Percentiles rank a stretch among this genome's conserved stretches.
phyloP scores from a whole-genome alignment of 1,284 basidiomycete species.

The Cutaneotrichosporon cavernicola region DNA sequence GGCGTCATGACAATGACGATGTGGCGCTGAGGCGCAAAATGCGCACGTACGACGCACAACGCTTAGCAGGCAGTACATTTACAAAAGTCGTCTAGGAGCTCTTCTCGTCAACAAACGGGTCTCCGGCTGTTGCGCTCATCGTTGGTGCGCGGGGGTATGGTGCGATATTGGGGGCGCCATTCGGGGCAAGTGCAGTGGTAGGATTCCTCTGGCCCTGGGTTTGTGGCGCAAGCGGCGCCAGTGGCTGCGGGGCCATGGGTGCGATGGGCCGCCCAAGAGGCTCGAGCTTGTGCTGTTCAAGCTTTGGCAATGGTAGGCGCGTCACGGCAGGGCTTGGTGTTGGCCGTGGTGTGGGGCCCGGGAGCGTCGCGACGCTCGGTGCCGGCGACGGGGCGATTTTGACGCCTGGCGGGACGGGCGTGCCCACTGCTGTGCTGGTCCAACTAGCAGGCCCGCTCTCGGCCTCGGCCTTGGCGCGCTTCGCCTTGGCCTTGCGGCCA shows the following conservation, averaged over 20 bases:
- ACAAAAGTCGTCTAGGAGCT: background rate
- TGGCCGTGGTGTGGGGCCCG: background rate
- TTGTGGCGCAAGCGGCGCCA: background rate
- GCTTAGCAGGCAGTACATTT: background rate
- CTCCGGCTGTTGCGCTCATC: background rate
- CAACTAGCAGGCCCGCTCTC: background rate
- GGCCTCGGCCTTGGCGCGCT: conserved; percentile 19
- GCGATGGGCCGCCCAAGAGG: background rate
- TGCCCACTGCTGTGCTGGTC: conserved; percentile 6
- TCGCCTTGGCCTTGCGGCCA: conserved; percentile 48
- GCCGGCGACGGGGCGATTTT: conserved; percentile 6
- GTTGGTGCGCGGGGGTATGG: background rate
- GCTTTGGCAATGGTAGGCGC: background rate
- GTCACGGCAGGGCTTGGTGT: background rate
- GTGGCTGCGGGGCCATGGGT: background rate
- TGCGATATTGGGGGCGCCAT: background rate
- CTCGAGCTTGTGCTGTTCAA: background rate
- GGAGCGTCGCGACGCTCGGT: background rate
- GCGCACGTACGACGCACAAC: background rate
- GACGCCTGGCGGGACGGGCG: background rate
- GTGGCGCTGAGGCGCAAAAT: background rate
- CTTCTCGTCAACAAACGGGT: conserved; percentile 6
- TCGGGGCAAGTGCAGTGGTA: background rate
- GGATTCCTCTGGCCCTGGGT: background rate
- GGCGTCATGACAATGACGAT: background rate